A percentile compares a stretch with the other conserved stretches of the same genome.
These are phyloP conservation scores for Lepidopterella palustris DNA, from an alignment of 495 filamentous ascomycete species.

Conservation along the genomic window DNA sequence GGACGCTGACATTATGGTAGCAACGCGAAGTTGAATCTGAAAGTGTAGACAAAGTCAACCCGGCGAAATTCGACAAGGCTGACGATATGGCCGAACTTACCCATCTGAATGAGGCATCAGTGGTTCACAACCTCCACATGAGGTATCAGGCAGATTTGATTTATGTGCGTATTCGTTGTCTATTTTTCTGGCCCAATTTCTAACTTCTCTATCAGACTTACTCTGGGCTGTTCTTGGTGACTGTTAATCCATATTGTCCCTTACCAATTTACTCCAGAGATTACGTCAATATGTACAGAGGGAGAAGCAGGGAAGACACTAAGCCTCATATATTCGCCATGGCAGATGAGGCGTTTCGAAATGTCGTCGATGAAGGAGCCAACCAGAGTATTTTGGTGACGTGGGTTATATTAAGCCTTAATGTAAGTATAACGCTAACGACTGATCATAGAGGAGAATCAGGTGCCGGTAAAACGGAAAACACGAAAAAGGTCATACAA, in stretches of 20 bases:
- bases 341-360: slow-evolving; percentile 96
- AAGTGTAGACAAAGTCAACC: slow-evolving; percentile 95
- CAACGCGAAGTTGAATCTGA: slow-evolving; percentile 81
- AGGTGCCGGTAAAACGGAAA: slow-evolving; percentile 97
- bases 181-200: neutral
- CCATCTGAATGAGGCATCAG: slow-evolving; percentile 93
- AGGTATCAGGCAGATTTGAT: slow-evolving; percentile 93
- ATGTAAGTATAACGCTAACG: neutral
- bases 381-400: slow-evolving; percentile 98
- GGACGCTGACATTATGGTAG: slow-evolving; percentile 38
- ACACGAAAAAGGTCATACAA: slow-evolving; percentile 99
- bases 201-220: slow-evolving; percentile 58
- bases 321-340: slow-evolving; percentile 97
- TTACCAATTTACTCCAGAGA: slow-evolving; percentile 95
- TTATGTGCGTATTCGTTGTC: slow-evolving; percentile 51
- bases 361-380: slow-evolving; percentile 87
- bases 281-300: slow-evolving; percentile 95
- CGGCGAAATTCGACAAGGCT: slow-evolving; percentile 97
- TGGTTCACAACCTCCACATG: slow-evolving; percentile 92
- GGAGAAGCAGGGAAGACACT: slow-evolving; percentile 80
- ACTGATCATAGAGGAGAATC: slow-evolving; percentile 68
- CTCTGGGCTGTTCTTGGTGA: slow-evolving; percentile 93
- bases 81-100: slow-evolving; percentile 99
- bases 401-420: slow-evolving; percentile 36
- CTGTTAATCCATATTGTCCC: slow-evolving; percentile 93